Percentiles rank a stretch among this genome's conserved stretches.
These are phyloP conservation scores for Fagopyrum esculentum DNA, from an alignment of 148 eudicot species.

Conservation along the genomic window DNA sequence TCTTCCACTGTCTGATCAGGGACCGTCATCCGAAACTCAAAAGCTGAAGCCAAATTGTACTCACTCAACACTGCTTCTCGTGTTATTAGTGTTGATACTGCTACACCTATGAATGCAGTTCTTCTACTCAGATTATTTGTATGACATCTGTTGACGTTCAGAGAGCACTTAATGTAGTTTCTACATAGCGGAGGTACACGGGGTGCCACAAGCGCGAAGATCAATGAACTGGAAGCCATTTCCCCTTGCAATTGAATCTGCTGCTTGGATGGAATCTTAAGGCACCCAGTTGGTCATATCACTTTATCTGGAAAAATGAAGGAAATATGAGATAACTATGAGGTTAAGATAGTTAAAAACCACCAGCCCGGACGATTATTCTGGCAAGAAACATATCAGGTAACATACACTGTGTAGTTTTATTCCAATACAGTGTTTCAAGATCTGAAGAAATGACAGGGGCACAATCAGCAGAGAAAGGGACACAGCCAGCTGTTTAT, in stretches of 20 bases:
- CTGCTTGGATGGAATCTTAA: neutral
- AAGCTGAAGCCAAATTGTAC: slow-evolving; percentile 13
- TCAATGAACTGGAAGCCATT: slow-evolving; percentile 11
- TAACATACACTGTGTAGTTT: neutral
- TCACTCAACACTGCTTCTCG: slow-evolving; percentile 3
- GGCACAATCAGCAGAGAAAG: neutral
- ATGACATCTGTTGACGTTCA: neutral
- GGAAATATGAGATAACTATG: neutral
- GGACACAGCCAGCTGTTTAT: neutral
- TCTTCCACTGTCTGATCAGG: slow-evolving; percentile 63
- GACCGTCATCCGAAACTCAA: slow-evolving; percentile 43
- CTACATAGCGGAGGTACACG: neutral
- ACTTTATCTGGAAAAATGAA: neutral
- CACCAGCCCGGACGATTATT: neutral
- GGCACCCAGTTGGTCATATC: slow-evolving; percentile 5
- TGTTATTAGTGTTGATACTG: neutral
- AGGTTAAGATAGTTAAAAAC: neutral
- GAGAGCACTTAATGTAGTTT: neutral
- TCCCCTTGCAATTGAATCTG: neutral
- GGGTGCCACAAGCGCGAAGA: neutral
- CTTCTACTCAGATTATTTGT: slow-evolving; percentile 13
- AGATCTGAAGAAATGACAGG: neutral
- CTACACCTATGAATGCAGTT: neutral
- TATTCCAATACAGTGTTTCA: neutral
- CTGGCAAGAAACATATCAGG: neutral